These are phyloP conservation scores for Quercus lobata DNA, from an alignment of 331 rosid species.

Conservation along the genomic window DNA sequence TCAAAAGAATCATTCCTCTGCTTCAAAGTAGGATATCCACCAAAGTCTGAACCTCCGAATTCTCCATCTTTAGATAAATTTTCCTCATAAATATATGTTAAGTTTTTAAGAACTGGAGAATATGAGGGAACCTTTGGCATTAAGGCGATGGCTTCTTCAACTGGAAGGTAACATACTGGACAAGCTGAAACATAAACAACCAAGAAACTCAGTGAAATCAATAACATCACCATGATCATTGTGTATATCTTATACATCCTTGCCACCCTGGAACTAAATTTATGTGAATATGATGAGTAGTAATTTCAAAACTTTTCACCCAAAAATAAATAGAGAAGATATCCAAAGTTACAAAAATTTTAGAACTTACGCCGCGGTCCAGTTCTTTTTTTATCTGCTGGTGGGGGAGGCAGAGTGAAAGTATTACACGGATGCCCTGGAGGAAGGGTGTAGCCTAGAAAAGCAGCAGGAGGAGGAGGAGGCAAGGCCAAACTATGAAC, in stretches of 20 bases:
- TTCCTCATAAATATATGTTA: conserved; percentile 63
- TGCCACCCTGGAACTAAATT: not conserved
- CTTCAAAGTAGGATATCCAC: conserved; percentile 86
- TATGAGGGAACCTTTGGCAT: conserved; percentile 78
- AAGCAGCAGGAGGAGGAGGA: conserved; percentile 63
- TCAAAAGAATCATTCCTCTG: conserved; percentile 71
- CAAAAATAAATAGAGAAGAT: not conserved
- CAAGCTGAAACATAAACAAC: conserved; percentile 61
- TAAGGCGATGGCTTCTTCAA: conserved; percentile 72
- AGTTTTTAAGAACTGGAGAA: conserved; percentile 70
- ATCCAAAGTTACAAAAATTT: not conserved
- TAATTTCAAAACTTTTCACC: not conserved
- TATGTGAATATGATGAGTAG: not conserved
- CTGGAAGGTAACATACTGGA: conserved; percentile 95
- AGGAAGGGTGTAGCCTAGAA: conserved; percentile 83
- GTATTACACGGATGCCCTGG: conserved; percentile 81
- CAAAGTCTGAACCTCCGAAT: conserved; percentile 94
- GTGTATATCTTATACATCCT: not conserved
- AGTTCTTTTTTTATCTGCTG: conserved; percentile 81
- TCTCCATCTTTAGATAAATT: conserved; percentile 60
- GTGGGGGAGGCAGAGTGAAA: conserved; percentile 90
- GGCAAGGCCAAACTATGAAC: conserved; percentile 24
- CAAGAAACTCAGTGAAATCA: conserved; percentile 9
- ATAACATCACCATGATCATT: not conserved
- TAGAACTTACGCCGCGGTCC: conserved; percentile 85